Conservation (phyloP, 768 basidiomycete genomes). For the Boletus patriciae region DNA sequence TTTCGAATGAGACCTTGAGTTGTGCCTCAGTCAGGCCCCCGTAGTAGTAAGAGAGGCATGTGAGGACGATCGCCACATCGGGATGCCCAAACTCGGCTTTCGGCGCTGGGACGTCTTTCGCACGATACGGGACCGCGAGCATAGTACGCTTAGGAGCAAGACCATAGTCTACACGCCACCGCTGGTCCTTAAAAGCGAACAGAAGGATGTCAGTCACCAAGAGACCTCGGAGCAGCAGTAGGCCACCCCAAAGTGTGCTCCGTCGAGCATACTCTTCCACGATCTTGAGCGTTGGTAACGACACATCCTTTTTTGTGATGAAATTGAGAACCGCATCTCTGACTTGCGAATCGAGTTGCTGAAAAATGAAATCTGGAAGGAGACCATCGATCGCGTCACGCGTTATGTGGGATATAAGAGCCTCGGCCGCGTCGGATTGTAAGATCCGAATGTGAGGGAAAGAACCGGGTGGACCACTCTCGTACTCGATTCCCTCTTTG, state of each 20-base stretch:
- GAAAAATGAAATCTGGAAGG: constrained; percentile 18
- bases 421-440: neutral
- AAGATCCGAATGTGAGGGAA: constrained; percentile 24
- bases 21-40: constrained; percentile 42
- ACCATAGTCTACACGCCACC: constrained; percentile 50
- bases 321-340: neutral
- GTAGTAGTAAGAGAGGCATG: constrained; percentile 33
- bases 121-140: constrained; percentile 53
- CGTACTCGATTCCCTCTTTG: neutral
- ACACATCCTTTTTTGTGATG: neutral
- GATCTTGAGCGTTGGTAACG: neutral
- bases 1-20: constrained; percentile 37
- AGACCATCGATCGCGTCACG: constrained; percentile 5
- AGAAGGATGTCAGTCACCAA: constrained; percentile 42
- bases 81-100: constrained; percentile 55
- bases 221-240: constrained; percentile 36
- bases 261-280: constrained; percentile 13
- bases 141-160: constrained; percentile 33
- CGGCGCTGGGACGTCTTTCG: constrained; percentile 48
- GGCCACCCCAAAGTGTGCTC: constrained; percentile 29
- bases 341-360: neutral
- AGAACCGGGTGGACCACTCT: neutral
- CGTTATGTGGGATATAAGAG: neutral
- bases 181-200: constrained; percentile 37
- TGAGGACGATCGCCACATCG: constrained; percentile 46